Conservation (phyloP, 805 yeast species). For the Sugiyamaella americana region DNA sequence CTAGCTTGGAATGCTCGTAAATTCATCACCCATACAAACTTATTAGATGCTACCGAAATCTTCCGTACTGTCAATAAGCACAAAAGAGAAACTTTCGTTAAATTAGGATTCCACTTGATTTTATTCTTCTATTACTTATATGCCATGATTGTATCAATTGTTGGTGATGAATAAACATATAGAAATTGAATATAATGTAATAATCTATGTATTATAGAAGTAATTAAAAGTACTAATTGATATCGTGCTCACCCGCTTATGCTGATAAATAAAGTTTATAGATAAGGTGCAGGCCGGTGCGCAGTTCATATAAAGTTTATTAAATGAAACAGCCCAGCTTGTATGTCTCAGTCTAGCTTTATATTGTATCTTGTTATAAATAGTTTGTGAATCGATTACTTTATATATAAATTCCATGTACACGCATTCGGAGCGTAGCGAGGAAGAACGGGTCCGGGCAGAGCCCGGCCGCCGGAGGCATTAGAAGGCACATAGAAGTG, state of each 20-base stretch:
- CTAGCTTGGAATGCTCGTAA: constrained; percentile 77
- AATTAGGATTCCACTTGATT: constrained; percentile 82
- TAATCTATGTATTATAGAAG: too few relatives aligned
- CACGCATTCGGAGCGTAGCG: constrained; percentile 1
- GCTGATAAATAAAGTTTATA: too few relatives aligned
- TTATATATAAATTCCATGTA: too few relatives aligned
- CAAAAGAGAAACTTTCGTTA: constrained; percentile 84
- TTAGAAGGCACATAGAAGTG: not conserved
- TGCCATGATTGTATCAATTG: constrained; percentile 90
- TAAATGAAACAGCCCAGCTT: too few relatives aligned
- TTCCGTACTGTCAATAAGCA: constrained; percentile 89
- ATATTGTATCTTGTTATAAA: too few relatives aligned
- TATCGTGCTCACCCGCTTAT: too few relatives aligned
- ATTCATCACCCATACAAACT: constrained; percentile 69
- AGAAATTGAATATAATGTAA: too few relatives aligned
- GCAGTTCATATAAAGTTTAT: too few relatives aligned
- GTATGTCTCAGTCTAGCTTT: too few relatives aligned
- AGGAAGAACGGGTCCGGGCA: not conserved
- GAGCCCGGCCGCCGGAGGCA: constrained; percentile 1
- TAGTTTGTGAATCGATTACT: too few relatives aligned
- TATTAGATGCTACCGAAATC: constrained; percentile 95
- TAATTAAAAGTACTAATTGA: too few relatives aligned
- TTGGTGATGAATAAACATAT: constrained; percentile 49
- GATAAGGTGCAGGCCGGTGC: too few relatives aligned
- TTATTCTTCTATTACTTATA: constrained; percentile 93